Conservation (phyloP, 1,284 basidiomycete genomes). For the Fomitopsis betulina region DNA sequence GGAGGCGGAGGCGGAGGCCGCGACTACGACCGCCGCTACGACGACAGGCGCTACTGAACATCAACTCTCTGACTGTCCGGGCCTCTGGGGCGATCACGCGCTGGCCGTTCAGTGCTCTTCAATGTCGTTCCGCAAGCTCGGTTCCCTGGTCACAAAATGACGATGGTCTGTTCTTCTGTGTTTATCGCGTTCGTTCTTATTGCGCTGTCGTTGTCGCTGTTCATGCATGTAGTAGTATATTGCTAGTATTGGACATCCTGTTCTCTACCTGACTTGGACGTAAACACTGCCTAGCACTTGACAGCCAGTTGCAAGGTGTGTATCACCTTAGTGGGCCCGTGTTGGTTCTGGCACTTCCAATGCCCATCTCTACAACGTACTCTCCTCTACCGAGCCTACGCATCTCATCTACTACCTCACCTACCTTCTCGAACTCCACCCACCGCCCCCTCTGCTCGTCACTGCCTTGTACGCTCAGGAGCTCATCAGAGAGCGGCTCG, state of each 20-base stretch:
- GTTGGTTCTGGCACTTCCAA: constrained; percentile 38
- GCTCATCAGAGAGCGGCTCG: constrained; percentile 32
- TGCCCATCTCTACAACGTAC: constrained; percentile 60
- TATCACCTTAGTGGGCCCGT: background rate
- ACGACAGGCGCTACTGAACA: constrained; percentile 39
- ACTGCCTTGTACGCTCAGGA: background rate
- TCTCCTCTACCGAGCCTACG: constrained; percentile 47
- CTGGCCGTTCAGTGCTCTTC: too few species aligned
- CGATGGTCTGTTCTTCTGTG: background rate
- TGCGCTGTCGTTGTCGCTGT: constrained; percentile 6
- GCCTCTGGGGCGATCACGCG: background rate
- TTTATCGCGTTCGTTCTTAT: constrained; percentile 5
- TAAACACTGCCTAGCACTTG: too few species aligned
- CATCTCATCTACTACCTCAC: constrained; percentile 68
- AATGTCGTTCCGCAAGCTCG: background rate
- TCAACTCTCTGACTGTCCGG: background rate
- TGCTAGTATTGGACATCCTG: background rate
- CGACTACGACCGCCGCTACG: constrained; percentile 32
- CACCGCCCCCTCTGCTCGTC: constrained; percentile 26
- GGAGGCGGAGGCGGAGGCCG: constrained; percentile 10
- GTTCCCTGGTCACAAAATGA: background rate
- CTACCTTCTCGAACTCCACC: constrained; percentile 65
- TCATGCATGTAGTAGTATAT: constrained; percentile 4
- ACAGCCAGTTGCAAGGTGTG: too few species aligned
- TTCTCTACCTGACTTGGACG: background rate